Evolutionary conservation across 2,329 filamentous ascomycete genomes (phyloP), one percentile per base, ranked within the genome.

Genomic region (Camptophora hylomeconis): DNA sequence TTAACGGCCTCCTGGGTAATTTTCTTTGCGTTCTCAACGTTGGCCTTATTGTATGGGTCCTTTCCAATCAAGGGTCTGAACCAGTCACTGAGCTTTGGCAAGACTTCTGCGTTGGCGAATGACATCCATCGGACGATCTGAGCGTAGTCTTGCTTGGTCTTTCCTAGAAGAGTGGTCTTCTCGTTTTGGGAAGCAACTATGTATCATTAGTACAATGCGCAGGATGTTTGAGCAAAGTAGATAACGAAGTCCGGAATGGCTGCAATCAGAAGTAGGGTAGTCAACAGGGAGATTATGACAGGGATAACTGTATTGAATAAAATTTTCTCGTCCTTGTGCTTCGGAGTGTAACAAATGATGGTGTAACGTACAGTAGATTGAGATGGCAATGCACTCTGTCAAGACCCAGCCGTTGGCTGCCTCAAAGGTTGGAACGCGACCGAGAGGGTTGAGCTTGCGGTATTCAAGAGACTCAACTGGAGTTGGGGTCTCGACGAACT

Each of bases 111-210:
- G 75, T 95, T 98, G 73, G 79, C 80, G 65, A 77, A 95, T 45
- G 87, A 95, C 78, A 94, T 76, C 89, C 89, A 98, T 64, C 80
- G 82, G 57, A 98, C 71, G 61, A 98, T 98, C 47, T 86, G 86
- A 50, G 89, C 89, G 63, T 95, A 87, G 75, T 98, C 89, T 71
- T 98, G 87, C 80, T 98, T 98, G 67, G 86, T 98, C 79, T 95
- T 95, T 56, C 89, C 89, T 50, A 98, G 76, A 45, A 98, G 84
- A 48, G 84, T 92, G 51, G 89, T 98, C 80, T 95, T 95, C 78
- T 95, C 89, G 62, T 98, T 98, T 69, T 98, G 89, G 49, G 89
- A 95, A 52, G 89, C 84, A 58, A 98, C 89, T 95, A 37, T 37
- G 25, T 35, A 26, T 18, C 17, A 30, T 40, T 25, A 42, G 35